Conservation (phyloP, 768 basidiomycete species). For the Omphalotus guepiniiformis region DNA sequence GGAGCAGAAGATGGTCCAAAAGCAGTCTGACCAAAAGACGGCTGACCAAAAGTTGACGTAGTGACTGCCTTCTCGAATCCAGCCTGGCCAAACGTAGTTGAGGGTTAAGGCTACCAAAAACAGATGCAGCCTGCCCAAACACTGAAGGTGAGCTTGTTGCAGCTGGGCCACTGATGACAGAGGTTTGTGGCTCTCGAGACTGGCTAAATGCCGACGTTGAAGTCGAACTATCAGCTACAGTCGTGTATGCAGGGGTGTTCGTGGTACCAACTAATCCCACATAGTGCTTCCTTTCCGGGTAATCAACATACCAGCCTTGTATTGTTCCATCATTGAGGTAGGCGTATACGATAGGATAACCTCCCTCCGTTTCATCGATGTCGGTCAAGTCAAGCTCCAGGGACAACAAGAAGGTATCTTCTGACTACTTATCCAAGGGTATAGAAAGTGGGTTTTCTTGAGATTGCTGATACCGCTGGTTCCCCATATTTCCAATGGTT, state of each 20-base stretch:
- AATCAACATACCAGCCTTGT: conserved; percentile 67
- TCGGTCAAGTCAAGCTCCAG: conserved; percentile 66
- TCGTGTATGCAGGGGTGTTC: conserved; percentile 10
- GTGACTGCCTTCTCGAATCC: too few relatives aligned
- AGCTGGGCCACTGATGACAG: conserved; percentile 19
- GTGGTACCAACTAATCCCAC: conserved; percentile 42
- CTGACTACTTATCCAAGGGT: conserved; percentile 63
- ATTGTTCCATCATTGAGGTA: conserved; percentile 79
- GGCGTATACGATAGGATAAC: conserved; percentile 59
- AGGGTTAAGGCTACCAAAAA: conserved; percentile 26
- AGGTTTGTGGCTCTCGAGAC: conserved; percentile 14
- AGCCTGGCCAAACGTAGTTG: conserved; percentile 16
- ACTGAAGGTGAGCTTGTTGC: conserved; percentile 22
- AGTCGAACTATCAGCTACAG: conserved; percentile 4
- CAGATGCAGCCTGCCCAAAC: conserved; percentile 20
- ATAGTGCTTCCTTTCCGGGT: conserved; percentile 50
- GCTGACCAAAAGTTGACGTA: conserved; percentile 20
- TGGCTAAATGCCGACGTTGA: conserved; percentile 28
- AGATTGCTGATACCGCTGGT: conserved; percentile 45
- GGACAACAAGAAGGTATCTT: conserved; percentile 66
- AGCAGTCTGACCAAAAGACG: conserved; percentile 24
- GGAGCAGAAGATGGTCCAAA: conserved; percentile 11
- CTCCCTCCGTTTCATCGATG: conserved; percentile 23
- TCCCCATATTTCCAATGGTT: conserved; percentile 35
- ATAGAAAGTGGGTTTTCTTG: conserved; percentile 54